Percentiles rank a stretch among this genome's conserved stretches.
Conservation (phyloP, 1,284 basidiomycete genomes). For the Apiotrichum brassicae region DNA sequence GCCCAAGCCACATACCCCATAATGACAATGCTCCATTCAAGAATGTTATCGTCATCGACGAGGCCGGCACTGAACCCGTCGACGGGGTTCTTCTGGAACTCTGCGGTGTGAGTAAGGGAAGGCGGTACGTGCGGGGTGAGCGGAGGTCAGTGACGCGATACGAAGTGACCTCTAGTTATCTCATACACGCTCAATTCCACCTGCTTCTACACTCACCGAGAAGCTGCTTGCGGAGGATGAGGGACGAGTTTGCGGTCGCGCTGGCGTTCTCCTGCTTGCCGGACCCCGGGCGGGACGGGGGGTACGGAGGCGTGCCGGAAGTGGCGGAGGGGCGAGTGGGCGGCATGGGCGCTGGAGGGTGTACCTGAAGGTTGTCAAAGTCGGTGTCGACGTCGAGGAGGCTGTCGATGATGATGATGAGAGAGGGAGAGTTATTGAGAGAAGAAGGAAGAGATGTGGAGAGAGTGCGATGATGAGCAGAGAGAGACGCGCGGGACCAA, state of each 20-base stretch:
- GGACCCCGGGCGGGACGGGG: slow-evolving; percentile 31
- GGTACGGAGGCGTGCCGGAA: slow-evolving; percentile 24
- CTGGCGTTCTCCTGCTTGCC: slow-evolving; percentile 29
- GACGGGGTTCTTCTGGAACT: slow-evolving; percentile 80
- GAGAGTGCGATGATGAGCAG: too few species aligned
- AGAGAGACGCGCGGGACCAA: too few species aligned
- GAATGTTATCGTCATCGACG: slow-evolving; percentile 84
- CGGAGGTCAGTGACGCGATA: too few species aligned
- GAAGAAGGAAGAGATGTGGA: too few species aligned
- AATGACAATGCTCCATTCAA: slow-evolving; percentile 84
- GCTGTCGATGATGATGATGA: background rate
- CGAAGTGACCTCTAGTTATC: too few species aligned
- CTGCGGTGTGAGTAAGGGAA: slow-evolving; percentile 37
- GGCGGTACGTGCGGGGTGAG: too few species aligned
- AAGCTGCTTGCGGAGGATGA: slow-evolving; percentile 73
- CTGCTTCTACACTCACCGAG: slow-evolving; percentile 36
- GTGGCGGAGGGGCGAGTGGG: slow-evolving; percentile 21
- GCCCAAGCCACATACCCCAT: slow-evolving; percentile 63
- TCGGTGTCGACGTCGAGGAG: background rate
- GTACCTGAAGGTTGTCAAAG: background rate
- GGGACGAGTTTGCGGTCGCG: slow-evolving; percentile 38
- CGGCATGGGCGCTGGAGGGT: slow-evolving; percentile 21
- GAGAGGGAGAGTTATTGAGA: too few species aligned
- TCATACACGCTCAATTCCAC: too few species aligned
- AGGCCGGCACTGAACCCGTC: slow-evolving; percentile 93